phyloP scores from a whole-genome alignment of 1,284 basidiomycete genomes.

The Cryptococcus sp. region DNA sequence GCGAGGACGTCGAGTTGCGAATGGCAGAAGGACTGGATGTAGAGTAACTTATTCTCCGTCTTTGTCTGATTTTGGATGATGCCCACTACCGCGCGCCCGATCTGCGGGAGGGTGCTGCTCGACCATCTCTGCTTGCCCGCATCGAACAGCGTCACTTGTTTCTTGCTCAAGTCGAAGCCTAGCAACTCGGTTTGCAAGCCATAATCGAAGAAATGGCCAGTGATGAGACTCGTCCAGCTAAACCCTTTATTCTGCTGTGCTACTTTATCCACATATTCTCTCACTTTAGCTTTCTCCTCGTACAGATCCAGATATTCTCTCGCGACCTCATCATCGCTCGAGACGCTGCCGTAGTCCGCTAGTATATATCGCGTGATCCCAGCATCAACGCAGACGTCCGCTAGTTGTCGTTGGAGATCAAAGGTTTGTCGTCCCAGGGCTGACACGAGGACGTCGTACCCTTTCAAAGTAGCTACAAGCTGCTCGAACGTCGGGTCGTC shows the following conservation, averaged over 20 bases:
- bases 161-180: constrained; percentile 7
- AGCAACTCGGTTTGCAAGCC: constrained; percentile 16
- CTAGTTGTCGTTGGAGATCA: constrained; percentile 11
- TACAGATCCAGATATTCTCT: constrained; percentile 10
- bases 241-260: constrained; percentile 7
- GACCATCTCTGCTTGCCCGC: constrained; percentile 10
- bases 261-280: constrained; percentile 7
- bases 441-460: constrained; percentile 6
- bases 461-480: not conserved
- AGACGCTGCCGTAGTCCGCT: constrained; percentile 16
- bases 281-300: constrained; percentile 8
- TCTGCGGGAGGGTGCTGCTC: constrained; percentile 13
- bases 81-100: constrained; percentile 11
- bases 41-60: constrained; percentile 13
- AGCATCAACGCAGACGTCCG: constrained; percentile 16
- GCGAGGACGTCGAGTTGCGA: constrained; percentile 11
- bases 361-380: constrained; percentile 13
- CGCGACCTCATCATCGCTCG: constrained; percentile 11
- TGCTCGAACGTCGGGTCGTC: constrained; percentile 4
- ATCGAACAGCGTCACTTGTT: constrained; percentile 12
- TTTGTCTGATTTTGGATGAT: constrained; percentile 9
- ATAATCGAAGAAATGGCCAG: constrained; percentile 22
- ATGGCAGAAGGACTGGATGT: constrained; percentile 15
- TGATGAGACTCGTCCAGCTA: constrained; percentile 16
- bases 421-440: constrained; percentile 4